These are phyloP conservation scores for Dactylella cylindrospora DNA, from an alignment of 2,329 filamentous ascomycete species.

Conservation along the genomic window DNA sequence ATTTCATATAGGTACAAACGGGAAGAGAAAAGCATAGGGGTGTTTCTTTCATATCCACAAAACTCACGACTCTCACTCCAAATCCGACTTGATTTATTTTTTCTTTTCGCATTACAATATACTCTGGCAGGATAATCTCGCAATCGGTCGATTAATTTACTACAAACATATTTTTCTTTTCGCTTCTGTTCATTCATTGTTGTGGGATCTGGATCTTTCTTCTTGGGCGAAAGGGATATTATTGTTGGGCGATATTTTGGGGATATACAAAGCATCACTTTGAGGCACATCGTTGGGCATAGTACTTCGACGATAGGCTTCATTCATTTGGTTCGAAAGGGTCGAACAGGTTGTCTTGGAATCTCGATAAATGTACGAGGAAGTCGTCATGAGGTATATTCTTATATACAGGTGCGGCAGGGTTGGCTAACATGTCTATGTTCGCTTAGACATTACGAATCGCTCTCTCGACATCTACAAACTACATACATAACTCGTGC, in stretches of 20 bases:
- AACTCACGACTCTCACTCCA: neutral
- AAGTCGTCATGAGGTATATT: neutral
- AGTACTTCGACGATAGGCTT: conserved; percentile 23
- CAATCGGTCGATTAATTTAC: conserved; percentile 9
- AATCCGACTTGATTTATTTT: conserved; percentile 2
- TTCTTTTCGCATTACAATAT: conserved; percentile 11
- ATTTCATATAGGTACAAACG: conserved; percentile 21
- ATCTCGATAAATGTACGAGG: neutral
- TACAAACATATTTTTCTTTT: conserved; percentile 19
- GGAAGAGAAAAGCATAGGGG: conserved; percentile 23
- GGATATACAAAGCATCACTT: neutral
- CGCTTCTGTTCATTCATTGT: conserved; percentile 31
- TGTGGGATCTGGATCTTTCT: conserved; percentile 43
- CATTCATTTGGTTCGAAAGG: conserved; percentile 15
- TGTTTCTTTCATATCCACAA: conserved; percentile 36
- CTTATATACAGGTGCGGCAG: conserved; percentile 4
- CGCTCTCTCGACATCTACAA: neutral
- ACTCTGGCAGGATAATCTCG: conserved; percentile 41
- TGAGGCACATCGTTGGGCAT: conserved; percentile 4
- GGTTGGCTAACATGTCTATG: conserved; percentile 1
- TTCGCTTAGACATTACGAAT: conserved; percentile 31
- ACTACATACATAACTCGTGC: too few relatives aligned
- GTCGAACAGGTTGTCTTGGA: conserved; percentile 12
- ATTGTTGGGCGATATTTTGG: neutral
- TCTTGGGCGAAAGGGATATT: conserved; percentile 13